Evolutionary conservation across 345 rosid genomes (phyloP), one percentile per base, ranked within the genome.

Genomic region (Geranium brycei): DNA sequence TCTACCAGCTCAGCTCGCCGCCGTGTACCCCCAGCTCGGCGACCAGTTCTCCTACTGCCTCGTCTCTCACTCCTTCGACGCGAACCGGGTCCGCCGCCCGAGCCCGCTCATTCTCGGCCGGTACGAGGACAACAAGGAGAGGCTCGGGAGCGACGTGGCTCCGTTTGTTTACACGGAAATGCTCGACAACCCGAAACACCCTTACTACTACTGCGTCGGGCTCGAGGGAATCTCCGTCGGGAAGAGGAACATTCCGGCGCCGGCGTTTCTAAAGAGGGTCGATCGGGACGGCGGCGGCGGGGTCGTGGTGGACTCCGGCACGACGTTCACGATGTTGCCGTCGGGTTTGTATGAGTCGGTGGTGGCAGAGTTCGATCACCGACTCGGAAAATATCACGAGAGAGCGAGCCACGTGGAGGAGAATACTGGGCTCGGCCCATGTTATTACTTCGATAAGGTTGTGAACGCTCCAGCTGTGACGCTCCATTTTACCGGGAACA

Each of bases 91-190:
- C 31, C 83, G 83, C 19, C 83, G 67, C 14, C 88, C 95, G 62
- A 89, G 97, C 70, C 95, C 99, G 0, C 90, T 93, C 69, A 93
- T 93, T 70, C 85, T 93, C 1, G 99, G 99, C 17, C 88, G 96
- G 5, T 68, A 69, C 72, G 83, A 79, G 23, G 82, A 79, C 10
- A 82, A 84, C 23, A 77, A 76, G 75, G 78, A 67, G 64, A 73
- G 73, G 19, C 58, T 64, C 0, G 69, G 64, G 16, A 28, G 32
- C 5, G 68, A 66, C 8, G 63, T 40, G 12, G 73, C 69, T 19
- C 74, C 70, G 17, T 89, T 87, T 68, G 77, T 81, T 0, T 93
- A 85, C 73, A 89, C 96, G 0, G 75, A 77, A 15, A 61, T 93
- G 86, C 81, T 93, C 4, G 75, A 80, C 4, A 89, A 93, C 51